Conservation (phyloP, 139 green algal genomes). For the Limnomonas spitsbergensis region DNA sequence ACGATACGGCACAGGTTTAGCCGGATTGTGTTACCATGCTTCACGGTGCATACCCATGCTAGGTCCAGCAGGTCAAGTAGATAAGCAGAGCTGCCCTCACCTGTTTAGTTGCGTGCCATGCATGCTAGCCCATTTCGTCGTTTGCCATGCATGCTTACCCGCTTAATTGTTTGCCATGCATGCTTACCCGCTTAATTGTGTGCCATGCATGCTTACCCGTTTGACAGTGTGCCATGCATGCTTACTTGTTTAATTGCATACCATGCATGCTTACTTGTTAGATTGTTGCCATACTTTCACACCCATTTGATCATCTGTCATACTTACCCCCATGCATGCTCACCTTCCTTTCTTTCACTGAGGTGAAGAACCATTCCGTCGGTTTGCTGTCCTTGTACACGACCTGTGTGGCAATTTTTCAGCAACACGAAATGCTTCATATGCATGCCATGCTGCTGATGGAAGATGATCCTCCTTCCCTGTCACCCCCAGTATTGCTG, state of each 20-base stretch:
- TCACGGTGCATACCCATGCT: too few species aligned
- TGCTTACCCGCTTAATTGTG: background rate
- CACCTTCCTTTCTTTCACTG: background rate
- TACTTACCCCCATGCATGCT: background rate
- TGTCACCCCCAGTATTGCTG: background rate
- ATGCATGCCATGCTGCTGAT: background rate
- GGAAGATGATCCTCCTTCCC: background rate
- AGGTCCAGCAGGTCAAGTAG: too few species aligned
- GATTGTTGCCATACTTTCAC: too few species aligned
- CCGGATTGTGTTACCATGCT: too few species aligned
- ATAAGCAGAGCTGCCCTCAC: too few species aligned
- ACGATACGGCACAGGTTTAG: too few species aligned
- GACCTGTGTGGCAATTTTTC: background rate
- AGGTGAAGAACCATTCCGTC: background rate
- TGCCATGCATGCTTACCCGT: background rate
- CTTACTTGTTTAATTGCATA: background rate
- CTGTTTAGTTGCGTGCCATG: too few species aligned
- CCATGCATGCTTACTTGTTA: too few species aligned
- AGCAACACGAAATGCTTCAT: background rate
- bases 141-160: too few species aligned
- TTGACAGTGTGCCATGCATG: background rate
- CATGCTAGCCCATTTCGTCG: too few species aligned
- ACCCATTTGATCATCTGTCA: background rate
- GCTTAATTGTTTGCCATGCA: constrained; percentile 5
- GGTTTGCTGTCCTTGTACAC: background rate